Conservation (phyloP, 2,329 filamentous ascomycete species). For the Dothideomycetes sp. region DNA sequence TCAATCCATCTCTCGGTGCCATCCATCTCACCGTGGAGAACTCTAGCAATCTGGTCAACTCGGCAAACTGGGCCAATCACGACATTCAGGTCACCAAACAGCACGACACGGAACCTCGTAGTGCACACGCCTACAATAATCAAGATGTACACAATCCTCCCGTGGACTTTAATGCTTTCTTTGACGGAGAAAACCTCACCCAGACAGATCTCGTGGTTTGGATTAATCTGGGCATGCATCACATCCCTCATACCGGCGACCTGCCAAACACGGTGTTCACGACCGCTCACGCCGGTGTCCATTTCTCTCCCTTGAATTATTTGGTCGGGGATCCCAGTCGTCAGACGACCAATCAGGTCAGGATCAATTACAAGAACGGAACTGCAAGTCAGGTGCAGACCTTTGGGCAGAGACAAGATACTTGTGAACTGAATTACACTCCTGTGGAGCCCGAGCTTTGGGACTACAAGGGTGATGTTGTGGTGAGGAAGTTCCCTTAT, state of each 20-base stretch:
- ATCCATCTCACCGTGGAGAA: slow-evolving; percentile 23
- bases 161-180: slow-evolving; percentile 37
- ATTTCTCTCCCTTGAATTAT: slow-evolving; percentile 40
- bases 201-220: slow-evolving; percentile 44
- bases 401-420: slow-evolving; percentile 27
- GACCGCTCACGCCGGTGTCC: slow-evolving; percentile 36
- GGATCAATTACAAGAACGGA: slow-evolving; percentile 31
- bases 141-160: slow-evolving; percentile 33
- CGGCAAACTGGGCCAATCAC: slow-evolving; percentile 29
- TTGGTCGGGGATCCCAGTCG: slow-evolving; percentile 33
- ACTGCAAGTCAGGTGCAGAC: slow-evolving; percentile 22
- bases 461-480: slow-evolving; percentile 27
- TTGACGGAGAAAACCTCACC: slow-evolving; percentile 34
- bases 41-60: slow-evolving; percentile 18
- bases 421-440: slow-evolving; percentile 24
- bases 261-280: slow-evolving; percentile 47
- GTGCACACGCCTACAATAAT: slow-evolving; percentile 29
- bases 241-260: slow-evolving; percentile 46
- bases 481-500: slow-evolving; percentile 32
- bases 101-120: slow-evolving; percentile 37
- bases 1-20: slow-evolving; percentile 29
- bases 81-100: slow-evolving; percentile 36
- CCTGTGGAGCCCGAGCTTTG: slow-evolving; percentile 22
- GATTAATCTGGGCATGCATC: slow-evolving; percentile 50
- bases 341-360: slow-evolving; percentile 33